These are phyloP conservation scores for Antitrichia curtipendula DNA, from an alignment of 225 moss, liverwort and hornwort genomes.

Conservation along the genomic window DNA sequence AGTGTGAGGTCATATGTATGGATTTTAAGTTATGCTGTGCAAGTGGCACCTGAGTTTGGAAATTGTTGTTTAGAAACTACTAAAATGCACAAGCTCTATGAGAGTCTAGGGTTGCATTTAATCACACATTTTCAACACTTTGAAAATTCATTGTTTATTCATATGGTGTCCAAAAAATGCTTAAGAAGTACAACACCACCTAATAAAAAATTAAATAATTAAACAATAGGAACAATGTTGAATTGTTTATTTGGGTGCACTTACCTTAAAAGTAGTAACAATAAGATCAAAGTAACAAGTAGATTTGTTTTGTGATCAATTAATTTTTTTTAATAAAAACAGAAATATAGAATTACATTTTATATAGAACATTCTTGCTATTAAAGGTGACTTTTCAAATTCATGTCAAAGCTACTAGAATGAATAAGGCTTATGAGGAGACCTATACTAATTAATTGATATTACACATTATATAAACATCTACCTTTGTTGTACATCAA, in stretches of 20 bases:
- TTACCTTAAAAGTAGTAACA: too few species aligned
- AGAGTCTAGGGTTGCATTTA: too few species aligned
- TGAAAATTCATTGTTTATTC: neutral
- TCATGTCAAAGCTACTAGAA: neutral
- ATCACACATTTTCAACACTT: neutral
- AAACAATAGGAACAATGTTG: too few species aligned
- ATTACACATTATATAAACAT: too few species aligned
- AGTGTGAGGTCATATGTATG: neutral
- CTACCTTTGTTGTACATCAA: too few species aligned
- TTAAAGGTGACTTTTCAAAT: neutral
- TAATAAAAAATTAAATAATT: neutral
- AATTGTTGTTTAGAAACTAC: neutral
- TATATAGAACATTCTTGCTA: neutral
- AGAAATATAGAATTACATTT: fast-evolving
- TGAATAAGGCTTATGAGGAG: too few species aligned
- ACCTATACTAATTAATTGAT: too few species aligned
- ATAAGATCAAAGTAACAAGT: neutral
- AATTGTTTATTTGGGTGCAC: neutral
- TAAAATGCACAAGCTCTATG: neutral
- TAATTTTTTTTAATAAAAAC: too few species aligned
- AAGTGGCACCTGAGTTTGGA: neutral
- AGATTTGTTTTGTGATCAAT: neutral
- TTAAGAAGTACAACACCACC: neutral
- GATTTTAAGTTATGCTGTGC: neutral
- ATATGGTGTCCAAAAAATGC: neutral